Conservation (phyloP, 2,329 filamentous ascomycete genomes). For the Aspergillus fumigatus region DNA sequence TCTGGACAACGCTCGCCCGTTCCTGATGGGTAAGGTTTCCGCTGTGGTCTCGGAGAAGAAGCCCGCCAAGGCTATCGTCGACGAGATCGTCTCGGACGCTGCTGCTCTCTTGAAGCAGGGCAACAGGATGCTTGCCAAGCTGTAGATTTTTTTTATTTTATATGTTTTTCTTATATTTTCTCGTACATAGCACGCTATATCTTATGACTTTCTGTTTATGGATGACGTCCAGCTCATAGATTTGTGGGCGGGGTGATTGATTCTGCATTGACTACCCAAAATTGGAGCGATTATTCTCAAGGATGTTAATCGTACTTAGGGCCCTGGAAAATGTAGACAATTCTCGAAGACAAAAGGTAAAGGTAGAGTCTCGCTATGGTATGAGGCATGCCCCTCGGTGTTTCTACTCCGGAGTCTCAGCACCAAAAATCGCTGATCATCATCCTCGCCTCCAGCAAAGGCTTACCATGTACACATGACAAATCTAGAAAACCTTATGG, state of each 20-base stretch:
- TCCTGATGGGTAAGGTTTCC: conserved; percentile 94
- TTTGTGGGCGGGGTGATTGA: not conserved
- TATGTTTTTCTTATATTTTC: no score
- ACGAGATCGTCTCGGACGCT: conserved; percentile 86
- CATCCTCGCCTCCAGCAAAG: not conserved
- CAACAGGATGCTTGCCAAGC: conserved; percentile 63
- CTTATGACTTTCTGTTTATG: not conserved
- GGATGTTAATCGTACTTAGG: not conserved
- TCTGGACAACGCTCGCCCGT: conserved; percentile 86
- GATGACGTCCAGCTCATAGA: not conserved
- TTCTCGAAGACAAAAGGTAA: not conserved
- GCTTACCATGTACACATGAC: not conserved
- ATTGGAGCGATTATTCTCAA: not conserved
- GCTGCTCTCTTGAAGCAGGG: conserved; percentile 65
- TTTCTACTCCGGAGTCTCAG: not conserved
- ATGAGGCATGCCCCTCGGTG: no score
- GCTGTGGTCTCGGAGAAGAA: conserved; percentile 92
- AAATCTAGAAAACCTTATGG: not conserved
- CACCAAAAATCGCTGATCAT: not conserved
- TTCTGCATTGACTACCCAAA: not conserved
- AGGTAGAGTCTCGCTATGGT: not conserved
- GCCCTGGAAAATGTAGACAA: no score
- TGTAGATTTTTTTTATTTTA: conserved; percentile 52
- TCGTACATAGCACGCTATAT: conserved; percentile 4
- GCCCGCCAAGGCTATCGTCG: conserved; percentile 83